Conservation (phyloP, 257 asterid genomes). For the Ilex asprella region DNA sequence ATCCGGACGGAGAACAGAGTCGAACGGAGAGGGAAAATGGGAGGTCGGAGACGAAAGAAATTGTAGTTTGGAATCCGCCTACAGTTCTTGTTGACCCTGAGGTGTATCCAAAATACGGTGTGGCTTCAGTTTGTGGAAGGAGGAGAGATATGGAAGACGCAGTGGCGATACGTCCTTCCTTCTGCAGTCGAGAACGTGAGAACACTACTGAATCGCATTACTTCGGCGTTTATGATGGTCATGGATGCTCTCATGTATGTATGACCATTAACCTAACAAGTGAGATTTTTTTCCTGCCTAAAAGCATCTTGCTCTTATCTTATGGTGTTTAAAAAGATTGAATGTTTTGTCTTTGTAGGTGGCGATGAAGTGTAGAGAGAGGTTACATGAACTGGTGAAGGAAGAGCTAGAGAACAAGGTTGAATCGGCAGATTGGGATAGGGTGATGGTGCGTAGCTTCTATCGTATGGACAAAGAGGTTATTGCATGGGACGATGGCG, state of each 20-base stretch:
- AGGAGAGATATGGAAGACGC: conserved; percentile 82
- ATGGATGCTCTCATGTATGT: conserved; percentile 82
- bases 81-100: background rate
- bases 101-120: conserved; percentile 39
- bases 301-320: too few species aligned
- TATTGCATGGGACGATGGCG: conserved; percentile 22
- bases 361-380: conserved; percentile 54
- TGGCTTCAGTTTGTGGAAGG: conserved; percentile 63
- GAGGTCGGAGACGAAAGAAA: background rate
- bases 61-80: conserved; percentile 11
- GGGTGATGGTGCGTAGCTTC: conserved; percentile 64
- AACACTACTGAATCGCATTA: conserved; percentile 29
- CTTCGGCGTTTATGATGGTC: conserved; percentile 72
- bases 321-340: background rate
- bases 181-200: conserved; percentile 22
- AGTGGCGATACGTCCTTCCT: conserved; percentile 52
- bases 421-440: conserved; percentile 30
- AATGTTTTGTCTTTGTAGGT: conserved; percentile 31
- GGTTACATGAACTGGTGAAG: conserved; percentile 60
- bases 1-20: background rate
- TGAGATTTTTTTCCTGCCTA: too few species aligned
- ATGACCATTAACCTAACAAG: too few species aligned
- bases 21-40: background rate
- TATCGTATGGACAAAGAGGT: conserved; percentile 66
- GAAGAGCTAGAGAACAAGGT: conserved; percentile 40